Conservation (phyloP, 2,329 filamentous ascomycete species). For the Aaosphaeria pasadenensis region DNA sequence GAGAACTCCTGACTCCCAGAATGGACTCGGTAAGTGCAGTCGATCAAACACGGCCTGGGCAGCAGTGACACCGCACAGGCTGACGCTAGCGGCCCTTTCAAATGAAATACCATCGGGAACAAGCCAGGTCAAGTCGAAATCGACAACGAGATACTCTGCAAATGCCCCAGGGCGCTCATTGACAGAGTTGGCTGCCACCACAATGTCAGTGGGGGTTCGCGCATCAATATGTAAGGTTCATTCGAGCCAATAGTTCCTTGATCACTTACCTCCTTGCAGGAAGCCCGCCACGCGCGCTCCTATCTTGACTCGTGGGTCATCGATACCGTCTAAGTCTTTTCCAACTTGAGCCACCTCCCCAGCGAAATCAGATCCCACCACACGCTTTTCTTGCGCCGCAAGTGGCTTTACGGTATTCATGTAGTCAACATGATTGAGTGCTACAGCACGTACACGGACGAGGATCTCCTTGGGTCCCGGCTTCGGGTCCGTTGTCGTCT, state of each 20-base stretch:
- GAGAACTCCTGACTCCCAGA: slow-evolving; percentile 12
- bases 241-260: too few species aligned
- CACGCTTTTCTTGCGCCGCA: slow-evolving; percentile 26
- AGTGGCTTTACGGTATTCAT: slow-evolving; percentile 38
- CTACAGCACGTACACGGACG: slow-evolving; percentile 19
- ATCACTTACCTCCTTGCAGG: slow-evolving; percentile 32
- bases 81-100: slow-evolving; percentile 41
- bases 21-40: slow-evolving; percentile 36
- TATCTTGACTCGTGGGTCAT: slow-evolving; percentile 3
- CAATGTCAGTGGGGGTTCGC: too few species aligned
- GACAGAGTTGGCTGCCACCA: slow-evolving; percentile 30
- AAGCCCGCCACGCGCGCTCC: slow-evolving; percentile 42
- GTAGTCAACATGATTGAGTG: slow-evolving; percentile 31
- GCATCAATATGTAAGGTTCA: too few species aligned
- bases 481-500: slow-evolving; percentile 6
- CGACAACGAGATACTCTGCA: slow-evolving; percentile 39
- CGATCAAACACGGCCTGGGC: slow-evolving; percentile 42
- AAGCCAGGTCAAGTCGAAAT: slow-evolving; percentile 39
- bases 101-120: slow-evolving; percentile 30
- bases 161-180: slow-evolving; percentile 47
- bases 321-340: slow-evolving; percentile 6
- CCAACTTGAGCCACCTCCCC: slow-evolving; percentile 28
- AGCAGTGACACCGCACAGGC: slow-evolving; percentile 43
- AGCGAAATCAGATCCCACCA: slow-evolving; percentile 43
- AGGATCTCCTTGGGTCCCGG: slow-evolving; percentile 16